These are phyloP conservation scores for Hypericum perforatum DNA, from an alignment of 345 rosid genomes.

Conservation along the genomic window DNA sequence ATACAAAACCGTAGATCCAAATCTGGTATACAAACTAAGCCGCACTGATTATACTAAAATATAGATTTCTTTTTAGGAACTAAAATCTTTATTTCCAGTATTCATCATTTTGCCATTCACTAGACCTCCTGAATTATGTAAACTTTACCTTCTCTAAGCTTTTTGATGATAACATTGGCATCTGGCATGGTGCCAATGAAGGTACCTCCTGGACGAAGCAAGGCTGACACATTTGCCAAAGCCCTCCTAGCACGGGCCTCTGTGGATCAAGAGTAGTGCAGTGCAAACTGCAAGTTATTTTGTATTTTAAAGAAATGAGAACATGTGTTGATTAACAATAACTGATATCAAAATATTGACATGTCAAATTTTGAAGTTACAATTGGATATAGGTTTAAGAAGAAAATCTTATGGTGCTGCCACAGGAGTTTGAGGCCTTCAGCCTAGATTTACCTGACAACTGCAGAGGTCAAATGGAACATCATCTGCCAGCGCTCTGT, in stretches of 20 bases:
- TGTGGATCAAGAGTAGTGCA: slow-evolving; percentile 96
- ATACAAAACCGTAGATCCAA: too few species aligned
- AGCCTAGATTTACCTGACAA: slow-evolving; percentile 61
- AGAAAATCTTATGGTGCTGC: too few species aligned
- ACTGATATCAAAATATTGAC: too few species aligned
- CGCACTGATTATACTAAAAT: too few species aligned
- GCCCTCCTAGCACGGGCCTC: slow-evolving; percentile 90
- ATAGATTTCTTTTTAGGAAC: too few species aligned
- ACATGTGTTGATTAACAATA: too few species aligned
- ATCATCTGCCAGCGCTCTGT: slow-evolving; percentile 81
- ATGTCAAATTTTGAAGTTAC: too few species aligned
- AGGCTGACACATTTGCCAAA: slow-evolving; percentile 80
- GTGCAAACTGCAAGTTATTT: slow-evolving; percentile 61
- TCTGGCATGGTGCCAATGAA: slow-evolving; percentile 98
- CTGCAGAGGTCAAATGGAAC: slow-evolving; percentile 94
- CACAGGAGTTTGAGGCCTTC: background rate
- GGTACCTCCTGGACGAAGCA: slow-evolving; percentile 92
- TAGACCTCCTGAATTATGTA: too few species aligned
- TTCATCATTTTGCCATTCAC: too few species aligned
- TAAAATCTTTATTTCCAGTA: too few species aligned
- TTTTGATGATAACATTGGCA: slow-evolving; percentile 83
- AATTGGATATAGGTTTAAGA: too few species aligned
- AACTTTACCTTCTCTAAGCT: slow-evolving; percentile 66
- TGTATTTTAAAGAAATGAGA: background rate
- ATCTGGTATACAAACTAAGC: too few species aligned